A percentile compares a stretch with the other conserved stretches of the same genome.
These are phyloP conservation scores for Aspergillus sp. DNA, from an alignment of 2,329 filamentous ascomycete genomes.

Conservation along the genomic window DNA sequence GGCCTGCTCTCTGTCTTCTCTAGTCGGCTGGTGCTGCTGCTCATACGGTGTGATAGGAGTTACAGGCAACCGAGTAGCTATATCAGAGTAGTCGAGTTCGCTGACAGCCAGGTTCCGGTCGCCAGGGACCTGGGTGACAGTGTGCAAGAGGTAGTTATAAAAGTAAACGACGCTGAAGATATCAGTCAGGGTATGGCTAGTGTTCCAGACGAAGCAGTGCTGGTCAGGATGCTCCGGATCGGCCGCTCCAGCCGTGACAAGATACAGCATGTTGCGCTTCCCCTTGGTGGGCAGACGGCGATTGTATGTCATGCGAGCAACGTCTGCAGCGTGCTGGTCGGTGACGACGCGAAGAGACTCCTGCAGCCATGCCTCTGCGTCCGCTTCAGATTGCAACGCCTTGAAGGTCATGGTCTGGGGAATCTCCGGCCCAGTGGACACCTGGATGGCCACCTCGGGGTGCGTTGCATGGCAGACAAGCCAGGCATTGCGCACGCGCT, in stretches of 20 bases:
- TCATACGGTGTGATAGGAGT: neutral
- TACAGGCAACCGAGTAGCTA: neutral
- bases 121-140: neutral
- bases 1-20: neutral
- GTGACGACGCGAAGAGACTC: neutral
- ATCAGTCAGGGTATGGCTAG: neutral
- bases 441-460: neutral
- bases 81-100: neutral
- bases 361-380: neutral
- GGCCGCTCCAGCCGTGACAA: neutral
- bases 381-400: neutral
- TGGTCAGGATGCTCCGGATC: neutral
- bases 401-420: neutral
- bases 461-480: neutral
- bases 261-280: neutral
- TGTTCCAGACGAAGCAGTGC: neutral
- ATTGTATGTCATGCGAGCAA: neutral
- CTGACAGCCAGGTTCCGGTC: neutral
- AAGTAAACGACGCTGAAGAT: neutral
- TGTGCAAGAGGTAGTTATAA: neutral
- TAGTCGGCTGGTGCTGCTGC: neutral
- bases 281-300: neutral
- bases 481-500: neutral
- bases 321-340: neutral
- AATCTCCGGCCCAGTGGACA: neutral